Evolutionary conservation across 495 filamentous ascomycete species (phyloP).

Genomic region (Penicillium simplicissimum): DNA sequence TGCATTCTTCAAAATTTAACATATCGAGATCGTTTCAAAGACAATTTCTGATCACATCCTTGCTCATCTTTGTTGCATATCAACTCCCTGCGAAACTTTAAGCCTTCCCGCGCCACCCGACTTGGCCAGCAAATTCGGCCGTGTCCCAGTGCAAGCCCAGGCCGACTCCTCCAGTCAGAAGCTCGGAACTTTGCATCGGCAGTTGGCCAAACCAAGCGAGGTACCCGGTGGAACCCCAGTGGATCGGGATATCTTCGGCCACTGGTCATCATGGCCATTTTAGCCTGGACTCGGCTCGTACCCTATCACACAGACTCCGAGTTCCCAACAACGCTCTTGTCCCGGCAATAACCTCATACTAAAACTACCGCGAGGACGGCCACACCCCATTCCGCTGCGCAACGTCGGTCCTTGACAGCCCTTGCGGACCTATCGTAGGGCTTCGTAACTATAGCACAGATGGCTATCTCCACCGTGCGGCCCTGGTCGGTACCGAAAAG

Average conservation of each 20-base stretch:
- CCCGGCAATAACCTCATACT: slow-evolving; percentile 4
- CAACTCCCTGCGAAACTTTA: background rate
- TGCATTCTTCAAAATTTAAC: background rate
- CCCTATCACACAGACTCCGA: background rate
- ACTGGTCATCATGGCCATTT: background rate
- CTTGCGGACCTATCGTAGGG: background rate
- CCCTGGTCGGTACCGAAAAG: background rate
- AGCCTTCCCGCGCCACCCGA: slow-evolving; percentile 12
- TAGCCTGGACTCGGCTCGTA: background rate
- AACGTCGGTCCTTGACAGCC: background rate
- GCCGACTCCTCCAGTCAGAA: slow-evolving; percentile 5
- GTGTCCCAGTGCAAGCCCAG: background rate
- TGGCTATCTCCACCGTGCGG: background rate
- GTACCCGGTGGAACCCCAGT: background rate
- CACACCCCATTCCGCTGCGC: background rate
- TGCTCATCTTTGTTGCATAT: background rate
- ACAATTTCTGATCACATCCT: background rate
- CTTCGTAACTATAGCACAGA: background rate
- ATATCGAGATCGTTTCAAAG: background rate
- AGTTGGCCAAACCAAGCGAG: slow-evolving; percentile 16
- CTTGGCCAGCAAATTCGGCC: slow-evolving; percentile 15
- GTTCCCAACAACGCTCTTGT: background rate
- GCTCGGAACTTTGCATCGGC: slow-evolving; percentile 16
- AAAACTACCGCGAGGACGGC: slow-evolving; percentile 10
- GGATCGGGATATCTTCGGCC: slow-evolving; percentile 1